Conservation (phyloP, 805 yeast species). For the Suhomyces emberorum region DNA sequence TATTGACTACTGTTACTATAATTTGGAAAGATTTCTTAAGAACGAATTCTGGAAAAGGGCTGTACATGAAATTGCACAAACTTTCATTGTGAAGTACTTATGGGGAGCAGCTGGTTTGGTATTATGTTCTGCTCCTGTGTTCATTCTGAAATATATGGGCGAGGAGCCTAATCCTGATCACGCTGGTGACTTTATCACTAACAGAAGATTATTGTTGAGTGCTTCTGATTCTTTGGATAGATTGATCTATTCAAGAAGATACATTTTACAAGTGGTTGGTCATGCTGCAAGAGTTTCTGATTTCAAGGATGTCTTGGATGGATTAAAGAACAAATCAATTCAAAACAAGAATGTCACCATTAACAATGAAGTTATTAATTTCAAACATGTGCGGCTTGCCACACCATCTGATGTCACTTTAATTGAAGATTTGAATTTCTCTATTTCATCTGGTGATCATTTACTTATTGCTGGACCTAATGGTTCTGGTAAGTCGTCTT, state of each 20-base stretch:
- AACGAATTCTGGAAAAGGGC: slow-evolving; percentile 74
- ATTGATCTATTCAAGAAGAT: slow-evolving; percentile 79
- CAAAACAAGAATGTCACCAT: slow-evolving; percentile 22
- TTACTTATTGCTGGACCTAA: slow-evolving; percentile 91
- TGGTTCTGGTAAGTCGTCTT: slow-evolving; percentile 93
- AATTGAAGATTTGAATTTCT: slow-evolving; percentile 62
- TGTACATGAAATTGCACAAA: slow-evolving; percentile 79
- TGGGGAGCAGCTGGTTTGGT: slow-evolving; percentile 96
- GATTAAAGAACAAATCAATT: slow-evolving; percentile 15
- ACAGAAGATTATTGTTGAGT: slow-evolving; percentile 75
- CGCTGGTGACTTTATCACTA: slow-evolving; percentile 85
- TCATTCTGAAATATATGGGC: slow-evolving; percentile 55
- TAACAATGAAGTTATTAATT: slow-evolving; percentile 56
- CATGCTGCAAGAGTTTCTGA: slow-evolving; percentile 72
- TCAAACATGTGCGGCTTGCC: slow-evolving; percentile 71
- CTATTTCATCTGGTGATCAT: slow-evolving; percentile 78
- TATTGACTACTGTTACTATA: slow-evolving; percentile 77
- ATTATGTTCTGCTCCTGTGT: slow-evolving; percentile 85
- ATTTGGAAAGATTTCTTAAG: slow-evolving; percentile 71
- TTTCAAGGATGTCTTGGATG: slow-evolving; percentile 61
- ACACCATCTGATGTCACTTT: slow-evolving; percentile 82
- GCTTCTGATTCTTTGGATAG: slow-evolving; percentile 89
- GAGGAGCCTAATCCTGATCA: slow-evolving; percentile 41
- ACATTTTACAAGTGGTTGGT: slow-evolving; percentile 78
- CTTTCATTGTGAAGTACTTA: slow-evolving; percentile 83